phyloP scores from a whole-genome alignment of 2,329 filamentous ascomycete genomes.

The Alternaria triticina region DNA sequence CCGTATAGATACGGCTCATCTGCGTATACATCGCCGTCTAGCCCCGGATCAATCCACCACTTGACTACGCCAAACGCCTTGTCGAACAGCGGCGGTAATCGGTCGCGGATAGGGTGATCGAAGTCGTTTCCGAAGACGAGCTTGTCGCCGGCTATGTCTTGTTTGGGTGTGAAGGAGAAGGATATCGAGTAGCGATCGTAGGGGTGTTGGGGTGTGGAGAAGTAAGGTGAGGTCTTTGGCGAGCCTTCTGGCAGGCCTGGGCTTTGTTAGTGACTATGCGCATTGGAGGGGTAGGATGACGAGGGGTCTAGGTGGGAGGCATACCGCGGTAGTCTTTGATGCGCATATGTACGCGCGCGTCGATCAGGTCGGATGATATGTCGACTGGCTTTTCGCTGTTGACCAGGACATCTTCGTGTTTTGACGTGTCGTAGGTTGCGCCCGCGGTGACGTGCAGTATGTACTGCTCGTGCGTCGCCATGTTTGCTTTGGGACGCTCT shows the following conservation, averaged over 20 bases:
- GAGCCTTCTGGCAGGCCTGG: conserved; percentile 76
- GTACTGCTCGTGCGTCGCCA: conserved; percentile 67
- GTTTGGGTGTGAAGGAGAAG: conserved; percentile 78
- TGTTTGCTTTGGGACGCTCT: neutral
- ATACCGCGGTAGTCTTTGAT: conserved; percentile 67
- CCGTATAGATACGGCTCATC: conserved; percentile 88
- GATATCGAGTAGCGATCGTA: conserved; percentile 85
- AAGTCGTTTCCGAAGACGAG: conserved; percentile 97
- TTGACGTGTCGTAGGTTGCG: conserved; percentile 72
- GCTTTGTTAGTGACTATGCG: neutral
- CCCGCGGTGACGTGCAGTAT: conserved; percentile 83
- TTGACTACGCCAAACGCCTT: conserved; percentile 85
- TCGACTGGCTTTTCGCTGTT: conserved; percentile 70
- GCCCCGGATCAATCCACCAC: conserved; percentile 87
- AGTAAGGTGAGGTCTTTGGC: conserved; percentile 77
- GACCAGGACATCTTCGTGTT: conserved; percentile 76
- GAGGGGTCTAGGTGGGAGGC: neutral
- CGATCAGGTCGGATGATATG: conserved; percentile 69
- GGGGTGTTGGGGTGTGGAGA: conserved; percentile 71
- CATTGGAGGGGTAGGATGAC: neutral
- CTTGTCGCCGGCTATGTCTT: conserved; percentile 69
- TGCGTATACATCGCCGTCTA: conserved; percentile 88
- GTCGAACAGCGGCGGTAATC: conserved; percentile 83
- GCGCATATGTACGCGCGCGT: conserved; percentile 74
- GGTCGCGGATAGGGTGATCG: conserved; percentile 85